These are phyloP conservation scores for Raffaelea arxii DNA, from an alignment of 2,329 filamentous ascomycete genomes.

Conservation along the genomic window DNA sequence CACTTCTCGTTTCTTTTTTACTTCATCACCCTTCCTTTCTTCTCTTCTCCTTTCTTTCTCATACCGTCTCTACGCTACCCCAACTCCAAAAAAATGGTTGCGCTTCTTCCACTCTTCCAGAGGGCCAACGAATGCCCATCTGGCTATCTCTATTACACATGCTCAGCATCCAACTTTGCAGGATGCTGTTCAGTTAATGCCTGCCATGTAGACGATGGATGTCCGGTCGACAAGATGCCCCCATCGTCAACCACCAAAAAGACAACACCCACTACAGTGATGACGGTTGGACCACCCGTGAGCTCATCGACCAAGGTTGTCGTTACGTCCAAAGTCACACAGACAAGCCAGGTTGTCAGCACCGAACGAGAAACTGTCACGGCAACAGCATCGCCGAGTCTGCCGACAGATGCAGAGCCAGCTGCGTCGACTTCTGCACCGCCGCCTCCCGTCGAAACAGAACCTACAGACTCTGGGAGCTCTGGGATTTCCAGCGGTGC, in stretches of 20 bases:
- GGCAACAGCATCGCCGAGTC: conserved; percentile 13
- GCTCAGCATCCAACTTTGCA: conserved; percentile 23
- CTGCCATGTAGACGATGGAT: conserved; percentile 25
- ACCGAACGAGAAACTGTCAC: not conserved
- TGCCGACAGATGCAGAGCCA: conserved; percentile 3
- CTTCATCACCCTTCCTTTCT: not conserved
- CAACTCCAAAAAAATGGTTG: too few species aligned
- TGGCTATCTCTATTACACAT: conserved; percentile 27
- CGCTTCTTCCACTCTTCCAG: not conserved
- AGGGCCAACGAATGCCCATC: conserved; percentile 17
- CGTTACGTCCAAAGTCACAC: not conserved
- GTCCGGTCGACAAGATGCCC: conserved; percentile 15
- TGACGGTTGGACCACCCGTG: not conserved
- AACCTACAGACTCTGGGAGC: not conserved
- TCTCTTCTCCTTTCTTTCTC: not conserved
- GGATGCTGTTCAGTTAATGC: conserved; percentile 38
- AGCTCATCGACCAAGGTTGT: not conserved
- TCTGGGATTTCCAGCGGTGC: conserved; percentile 18
- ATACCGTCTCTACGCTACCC: not conserved
- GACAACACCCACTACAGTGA: not conserved
- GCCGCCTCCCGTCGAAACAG: not conserved
- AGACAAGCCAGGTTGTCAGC: not conserved
- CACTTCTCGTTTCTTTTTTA: not conserved
- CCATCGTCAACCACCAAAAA: not conserved
- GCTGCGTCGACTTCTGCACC: too few species aligned